Conservation (phyloP, 208 protist species). For the Porcisia hertigi region DNA sequence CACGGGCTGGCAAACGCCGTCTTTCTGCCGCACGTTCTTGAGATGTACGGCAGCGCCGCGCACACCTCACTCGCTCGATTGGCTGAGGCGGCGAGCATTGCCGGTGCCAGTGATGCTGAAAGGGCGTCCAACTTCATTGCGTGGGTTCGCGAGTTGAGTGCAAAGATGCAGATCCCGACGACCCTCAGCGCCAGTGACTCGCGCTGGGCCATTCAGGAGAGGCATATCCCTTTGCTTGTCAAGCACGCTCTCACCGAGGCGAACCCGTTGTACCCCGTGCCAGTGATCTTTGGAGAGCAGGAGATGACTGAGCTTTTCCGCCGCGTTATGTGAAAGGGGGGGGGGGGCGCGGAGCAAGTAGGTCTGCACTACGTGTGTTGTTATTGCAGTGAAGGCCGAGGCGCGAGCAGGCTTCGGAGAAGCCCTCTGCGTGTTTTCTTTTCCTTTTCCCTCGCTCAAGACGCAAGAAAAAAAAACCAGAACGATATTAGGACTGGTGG, state of each 20-base stretch:
- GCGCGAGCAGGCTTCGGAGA: not conserved
- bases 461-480: no score
- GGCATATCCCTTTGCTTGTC: constrained; percentile 48
- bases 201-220: constrained; percentile 34
- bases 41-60: constrained; percentile 46
- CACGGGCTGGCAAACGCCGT: constrained; percentile 87
- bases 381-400: not conserved
- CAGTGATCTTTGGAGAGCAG: constrained; percentile 52
- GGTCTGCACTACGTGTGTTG: no score
- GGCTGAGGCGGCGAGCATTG: constrained; percentile 33
- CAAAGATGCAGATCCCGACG: constrained; percentile 41
- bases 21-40: constrained; percentile 69
- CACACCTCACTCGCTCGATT: constrained; percentile 42
- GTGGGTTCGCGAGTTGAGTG: constrained; percentile 50
- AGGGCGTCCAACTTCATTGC: constrained; percentile 52
- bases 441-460: not conserved
- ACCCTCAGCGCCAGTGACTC: constrained; percentile 33
- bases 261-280: constrained; percentile 69
- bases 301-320: constrained; percentile 46
- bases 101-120: constrained; percentile 32
- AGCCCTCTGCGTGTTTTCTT: not conserved
- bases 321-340: constrained; percentile 15
- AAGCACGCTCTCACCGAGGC: constrained; percentile 45
- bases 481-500: no score
- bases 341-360: not conserved